Conservation (phyloP, 2,329 filamentous ascomycete species). For the Claviceps sorghi region DNA sequence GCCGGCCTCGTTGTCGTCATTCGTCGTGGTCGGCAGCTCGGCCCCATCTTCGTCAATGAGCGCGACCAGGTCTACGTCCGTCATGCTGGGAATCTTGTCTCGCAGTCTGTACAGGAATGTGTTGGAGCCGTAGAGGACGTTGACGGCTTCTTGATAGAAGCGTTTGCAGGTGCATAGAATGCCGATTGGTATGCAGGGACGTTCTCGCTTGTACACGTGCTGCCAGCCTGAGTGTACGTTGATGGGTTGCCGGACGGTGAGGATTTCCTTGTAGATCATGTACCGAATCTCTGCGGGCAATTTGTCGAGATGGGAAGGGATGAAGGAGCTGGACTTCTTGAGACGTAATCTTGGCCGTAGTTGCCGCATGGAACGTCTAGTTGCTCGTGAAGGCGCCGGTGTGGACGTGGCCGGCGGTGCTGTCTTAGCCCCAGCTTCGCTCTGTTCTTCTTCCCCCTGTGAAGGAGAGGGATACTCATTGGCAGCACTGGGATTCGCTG, state of each 20-base stretch:
- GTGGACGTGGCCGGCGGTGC: neutral
- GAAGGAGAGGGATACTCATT: neutral
- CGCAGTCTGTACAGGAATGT: conserved; percentile 31
- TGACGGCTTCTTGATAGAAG: conserved; percentile 23
- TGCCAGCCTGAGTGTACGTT: conserved; percentile 21
- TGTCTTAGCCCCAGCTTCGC: neutral
- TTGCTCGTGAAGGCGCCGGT: neutral
- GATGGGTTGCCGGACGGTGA: conserved; percentile 18
- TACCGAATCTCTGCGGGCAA: conserved; percentile 18
- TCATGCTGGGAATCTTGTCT: conserved; percentile 16
- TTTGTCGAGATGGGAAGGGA: conserved; percentile 1
- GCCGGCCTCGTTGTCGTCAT: conserved; percentile 4
- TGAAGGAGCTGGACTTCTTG: neutral
- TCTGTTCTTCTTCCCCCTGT: neutral
- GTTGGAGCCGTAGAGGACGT: conserved; percentile 33
- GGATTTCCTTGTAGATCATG: conserved; percentile 17
- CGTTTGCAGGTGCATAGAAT: conserved; percentile 24
- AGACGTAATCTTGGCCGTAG: neutral
- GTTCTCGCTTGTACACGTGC: conserved; percentile 16
- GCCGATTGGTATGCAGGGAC: conserved; percentile 16
- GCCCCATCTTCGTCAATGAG: conserved; percentile 7
- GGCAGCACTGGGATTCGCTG: neutral
- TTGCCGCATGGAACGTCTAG: neutral
- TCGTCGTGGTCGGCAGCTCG: neutral
- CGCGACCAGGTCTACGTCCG: conserved; percentile 8